Base-by-base conservation (phyloP, 305 asterid species). In the Ajuga reptans region DNA sequence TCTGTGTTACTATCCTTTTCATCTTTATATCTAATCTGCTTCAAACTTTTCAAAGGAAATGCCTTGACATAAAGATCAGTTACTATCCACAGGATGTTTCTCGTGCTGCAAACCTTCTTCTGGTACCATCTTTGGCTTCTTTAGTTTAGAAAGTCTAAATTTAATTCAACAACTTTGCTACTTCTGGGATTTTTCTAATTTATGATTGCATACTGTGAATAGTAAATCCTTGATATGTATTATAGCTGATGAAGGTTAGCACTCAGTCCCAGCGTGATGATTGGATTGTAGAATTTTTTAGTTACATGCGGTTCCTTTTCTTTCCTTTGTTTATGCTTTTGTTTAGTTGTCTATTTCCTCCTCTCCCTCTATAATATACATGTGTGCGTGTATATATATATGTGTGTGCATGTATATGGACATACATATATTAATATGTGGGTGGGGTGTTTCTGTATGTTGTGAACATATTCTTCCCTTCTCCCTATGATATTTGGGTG, bases 31-130 rank as follows among this genome's bases (percentile, higher is more conserved):
- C 65, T 56, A 27, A 31, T 58, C 68, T 39, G 12, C 79, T 79
- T 72, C 60, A 66, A 72, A 41, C 42, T 68, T 78, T 68, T 61
- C 52, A 18, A 47, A 14, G 42, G 29, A 53, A 71, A 60, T 65
- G 66, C 89, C 98, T 93, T 90, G 89, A 93, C 95, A 74, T 56
- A 76, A 64, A 59, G 68, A 64, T 77, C 82, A 93, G 99, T 79
- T 93, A 90, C 69, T 68, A 86, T 71, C 99, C 99, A 7, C 99
- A 90, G 77, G 99, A 93, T 75, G 87, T 90, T 57, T 80, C 95
- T 36, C 90, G 99, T 24, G 96, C 91, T 63, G 87, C 99, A 72
- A 87, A 73, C 76, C 93, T 87, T 83, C 96, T 93, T 76, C 83
- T 87, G 95, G 99, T 93, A 85, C 69, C 68, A 57, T 72, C 58